Conservation (phyloP, 192 early-diverging fungal species). For the Umbelopsis sp. region DNA sequence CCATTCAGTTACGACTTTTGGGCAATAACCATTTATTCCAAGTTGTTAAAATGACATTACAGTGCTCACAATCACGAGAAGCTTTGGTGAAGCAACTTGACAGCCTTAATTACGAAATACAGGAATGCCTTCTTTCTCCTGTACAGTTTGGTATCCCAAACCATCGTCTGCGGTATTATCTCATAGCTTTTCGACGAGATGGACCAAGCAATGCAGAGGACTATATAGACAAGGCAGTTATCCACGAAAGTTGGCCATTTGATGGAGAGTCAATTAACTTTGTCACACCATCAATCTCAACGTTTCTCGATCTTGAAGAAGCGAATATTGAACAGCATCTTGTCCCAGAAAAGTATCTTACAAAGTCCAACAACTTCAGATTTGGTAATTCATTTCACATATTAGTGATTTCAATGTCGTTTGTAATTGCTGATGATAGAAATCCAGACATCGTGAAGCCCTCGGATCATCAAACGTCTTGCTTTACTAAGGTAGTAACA, state of each 20-base stretch:
- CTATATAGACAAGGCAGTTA: slow-evolving; percentile 25
- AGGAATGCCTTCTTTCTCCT: slow-evolving; percentile 74
- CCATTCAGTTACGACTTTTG: slow-evolving; percentile 22
- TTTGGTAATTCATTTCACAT: slow-evolving; percentile 41
- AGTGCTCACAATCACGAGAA: slow-evolving; percentile 63
- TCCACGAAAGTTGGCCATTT: slow-evolving; percentile 52
- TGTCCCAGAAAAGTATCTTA: slow-evolving; percentile 44
- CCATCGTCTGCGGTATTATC: slow-evolving; percentile 73
- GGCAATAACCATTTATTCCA: background rate
- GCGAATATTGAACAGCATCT: slow-evolving; percentile 28
- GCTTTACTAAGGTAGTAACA: slow-evolving; percentile 68
- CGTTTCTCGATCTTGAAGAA: slow-evolving; percentile 34
- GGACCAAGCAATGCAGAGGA: background rate
- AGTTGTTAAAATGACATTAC: background rate
- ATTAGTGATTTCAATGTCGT: background rate
- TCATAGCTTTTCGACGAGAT: slow-evolving; percentile 51
- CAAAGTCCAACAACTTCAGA: slow-evolving; percentile 49
- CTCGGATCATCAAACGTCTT: slow-evolving; percentile 56
- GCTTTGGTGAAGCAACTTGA: slow-evolving; percentile 55
- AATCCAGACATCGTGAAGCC: slow-evolving; percentile 63
- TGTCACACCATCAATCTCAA: slow-evolving; percentile 15
- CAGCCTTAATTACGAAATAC: slow-evolving; percentile 58
- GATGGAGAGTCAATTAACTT: slow-evolving; percentile 32
- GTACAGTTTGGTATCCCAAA: slow-evolving; percentile 79
- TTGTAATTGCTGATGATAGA: background rate